A percentile compares a stretch with the other conserved stretches of the same genome.
phyloP scores from a whole-genome alignment of 495 filamentous ascomycete genomes.

The Penicillium maclennaniae region DNA sequence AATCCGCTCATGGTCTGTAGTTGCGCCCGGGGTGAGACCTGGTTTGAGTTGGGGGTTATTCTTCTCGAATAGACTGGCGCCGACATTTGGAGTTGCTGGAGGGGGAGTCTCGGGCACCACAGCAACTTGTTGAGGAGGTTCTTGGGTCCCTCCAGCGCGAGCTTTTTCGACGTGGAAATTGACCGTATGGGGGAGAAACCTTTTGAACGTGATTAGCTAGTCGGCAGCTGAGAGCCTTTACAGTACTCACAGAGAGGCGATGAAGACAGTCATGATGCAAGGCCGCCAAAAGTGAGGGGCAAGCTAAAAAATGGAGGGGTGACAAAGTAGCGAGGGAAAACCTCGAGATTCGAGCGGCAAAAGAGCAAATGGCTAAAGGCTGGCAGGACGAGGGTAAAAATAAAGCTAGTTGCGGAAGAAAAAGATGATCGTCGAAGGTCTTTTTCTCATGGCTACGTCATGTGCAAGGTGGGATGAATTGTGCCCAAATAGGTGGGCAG shows the following conservation, averaged over 20 bases:
- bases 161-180: constrained; percentile 56
- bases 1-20: constrained; percentile 56
- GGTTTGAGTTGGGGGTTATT: constrained; percentile 36
- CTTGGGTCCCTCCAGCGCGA: constrained; percentile 22
- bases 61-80: constrained; percentile 38
- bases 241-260: constrained; percentile 72
- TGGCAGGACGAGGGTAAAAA: not conserved
- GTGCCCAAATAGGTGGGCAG: not conserved
- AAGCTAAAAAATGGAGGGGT: not conserved
- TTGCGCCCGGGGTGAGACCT: constrained; percentile 55
- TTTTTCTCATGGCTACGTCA: constrained; percentile 42
- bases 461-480: constrained; percentile 18
- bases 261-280: constrained; percentile 72
- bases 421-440: constrained; percentile 23
- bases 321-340: not conserved
- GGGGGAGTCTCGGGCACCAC: constrained; percentile 20
- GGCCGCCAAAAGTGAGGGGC: constrained; percentile 7
- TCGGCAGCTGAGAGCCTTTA: not conserved
- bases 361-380: not conserved
- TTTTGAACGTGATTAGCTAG: constrained; percentile 29
- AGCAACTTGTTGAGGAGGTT: constrained; percentile 34
- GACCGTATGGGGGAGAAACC: constrained; percentile 86
- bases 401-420: constrained; percentile 10
- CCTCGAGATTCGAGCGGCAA: not conserved
- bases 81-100: constrained; percentile 35